Conservation (phyloP, 768 basidiomycete species). For the Neoboletus brunneissimus region DNA sequence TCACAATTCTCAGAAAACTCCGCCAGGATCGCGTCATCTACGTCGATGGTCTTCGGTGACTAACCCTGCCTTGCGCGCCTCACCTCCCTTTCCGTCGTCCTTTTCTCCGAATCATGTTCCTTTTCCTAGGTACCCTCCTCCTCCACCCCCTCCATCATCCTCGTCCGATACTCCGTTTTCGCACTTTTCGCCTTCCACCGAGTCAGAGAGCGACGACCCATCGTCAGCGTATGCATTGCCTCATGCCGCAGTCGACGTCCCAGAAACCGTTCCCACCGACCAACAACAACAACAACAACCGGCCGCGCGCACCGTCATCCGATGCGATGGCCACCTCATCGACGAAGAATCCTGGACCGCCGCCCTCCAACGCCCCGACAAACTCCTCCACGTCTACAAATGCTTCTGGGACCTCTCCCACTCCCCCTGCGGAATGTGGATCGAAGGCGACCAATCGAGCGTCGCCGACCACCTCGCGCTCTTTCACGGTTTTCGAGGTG, state of each 20-base stretch:
- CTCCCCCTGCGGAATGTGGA: slow-evolving; percentile 33
- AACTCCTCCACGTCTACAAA: slow-evolving; percentile 29
- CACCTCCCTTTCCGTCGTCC: slow-evolving; percentile 16
- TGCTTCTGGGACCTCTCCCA: slow-evolving; percentile 28
- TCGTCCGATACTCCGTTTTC: slow-evolving; percentile 13
- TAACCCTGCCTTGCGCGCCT: slow-evolving; percentile 25
- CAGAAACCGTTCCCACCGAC: slow-evolving; percentile 8
- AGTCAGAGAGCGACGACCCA: slow-evolving; percentile 25
- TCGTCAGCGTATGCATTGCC: slow-evolving; percentile 9
- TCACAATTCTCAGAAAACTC: slow-evolving; percentile 29
- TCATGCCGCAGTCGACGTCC: slow-evolving; percentile 20
- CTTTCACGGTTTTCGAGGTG: slow-evolving; percentile 31
- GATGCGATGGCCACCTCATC: slow-evolving; percentile 27
- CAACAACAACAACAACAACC: slow-evolving; percentile 4
- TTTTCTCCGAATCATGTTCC: slow-evolving; percentile 13
- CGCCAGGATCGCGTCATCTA: slow-evolving; percentile 28
- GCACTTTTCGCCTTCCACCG: slow-evolving; percentile 19
- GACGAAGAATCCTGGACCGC: slow-evolving; percentile 30
- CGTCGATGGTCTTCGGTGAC: slow-evolving; percentile 33
- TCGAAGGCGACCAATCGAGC: slow-evolving; percentile 34
- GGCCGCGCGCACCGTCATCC: slow-evolving; percentile 17
- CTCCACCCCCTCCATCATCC: neutral
- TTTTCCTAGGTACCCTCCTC: slow-evolving; percentile 18
- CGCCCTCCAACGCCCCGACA: slow-evolving; percentile 22
- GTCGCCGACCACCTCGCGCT: slow-evolving; percentile 33